Evolutionary conservation across 305 asterid species (phyloP), one percentile per base, ranked within the genome.

Genomic region (Fraxinus velutina): DNA sequence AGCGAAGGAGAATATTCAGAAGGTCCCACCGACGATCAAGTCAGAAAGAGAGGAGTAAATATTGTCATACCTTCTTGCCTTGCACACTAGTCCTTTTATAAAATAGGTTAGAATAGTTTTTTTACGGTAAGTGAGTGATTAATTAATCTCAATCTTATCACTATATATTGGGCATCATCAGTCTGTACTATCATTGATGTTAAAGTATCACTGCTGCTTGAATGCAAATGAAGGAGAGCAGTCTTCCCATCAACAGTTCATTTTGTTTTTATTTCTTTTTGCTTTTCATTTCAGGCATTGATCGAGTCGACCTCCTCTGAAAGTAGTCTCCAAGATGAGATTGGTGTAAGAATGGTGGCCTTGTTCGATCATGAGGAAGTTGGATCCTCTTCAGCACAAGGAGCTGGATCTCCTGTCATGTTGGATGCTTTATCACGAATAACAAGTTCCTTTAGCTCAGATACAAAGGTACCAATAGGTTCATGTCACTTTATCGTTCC

Each of bases 331-430:
- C 86, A 89, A 79, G 92, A 93, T 27, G 98, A 96, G 89, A 89
- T 80, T 19, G 95, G 98, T 78, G 87, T 94, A 77, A 90, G 98
- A 88, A 91, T 94, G 97, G 96, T 96, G 34, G 93, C 99, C 22
- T 86, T 94, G 87, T 94, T 93, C 85, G 99, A 96, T 88, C 99
- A 96, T 29, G 99, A 94, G 87, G 98, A 96, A 86, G 92, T 94
- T 86, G 98, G 99, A 73, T 96, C 99, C 37, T 36, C 86, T 82
- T 96, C 99, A 29, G 99, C 98, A 37, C 99, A 96, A 89, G 99
- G 99, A 84, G 99, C 98, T 36, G 98, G 99, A 81, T 94, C 99
- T 78, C 99, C 98, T 4, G 98, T 89, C 64, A 86, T 88, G 89
- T 83, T 90, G 81, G 98, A 96, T 88, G 93, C 98, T 84, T 85